A percentile compares a stretch with the other conserved stretches of the same genome.
Conservation (phyloP, 495 filamentous ascomycete species). For the Evernia prunastri region DNA sequence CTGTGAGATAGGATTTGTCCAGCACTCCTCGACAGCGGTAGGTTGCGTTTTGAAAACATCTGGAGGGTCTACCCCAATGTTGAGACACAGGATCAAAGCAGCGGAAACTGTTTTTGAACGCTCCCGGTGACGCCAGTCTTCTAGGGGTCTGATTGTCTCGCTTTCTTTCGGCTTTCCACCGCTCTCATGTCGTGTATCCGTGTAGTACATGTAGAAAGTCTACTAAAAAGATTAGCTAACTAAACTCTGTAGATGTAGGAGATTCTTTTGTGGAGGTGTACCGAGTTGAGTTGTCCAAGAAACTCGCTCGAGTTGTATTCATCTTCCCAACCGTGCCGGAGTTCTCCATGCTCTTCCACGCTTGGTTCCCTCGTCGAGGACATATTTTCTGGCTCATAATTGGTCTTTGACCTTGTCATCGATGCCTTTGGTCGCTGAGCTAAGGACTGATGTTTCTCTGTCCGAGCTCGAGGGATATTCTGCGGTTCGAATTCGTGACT, state of each 20-base stretch:
- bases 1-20: conserved; percentile 83
- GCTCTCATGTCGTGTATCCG: conserved; percentile 95
- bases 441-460: conserved; percentile 4
- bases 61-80: conserved; percentile 94
- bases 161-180: conserved; percentile 78
- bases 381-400: conserved; percentile 49
- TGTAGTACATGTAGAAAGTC: conserved; percentile 98
- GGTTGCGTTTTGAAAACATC: conserved; percentile 93
- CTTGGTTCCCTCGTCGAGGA: background rate
- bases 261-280: conserved; percentile 30
- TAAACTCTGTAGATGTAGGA: background rate
- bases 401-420: conserved; percentile 64
- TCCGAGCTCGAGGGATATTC: conserved; percentile 1
- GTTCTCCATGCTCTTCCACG: conserved; percentile 33
- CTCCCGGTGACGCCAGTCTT: conserved; percentile 97
- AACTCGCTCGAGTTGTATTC: conserved; percentile 56
- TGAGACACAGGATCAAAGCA: conserved; percentile 87
- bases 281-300: conserved; percentile 51
- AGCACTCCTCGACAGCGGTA: conserved; percentile 88
- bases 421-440: conserved; percentile 43
- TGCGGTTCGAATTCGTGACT: background rate
- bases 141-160: conserved; percentile 53
- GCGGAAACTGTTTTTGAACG: conserved; percentile 94
- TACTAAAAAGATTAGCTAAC: conserved; percentile 30
- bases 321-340: conserved; percentile 58